Conservation (phyloP, 192 early-diverging fungal species). For the Coemansia sp. region DNA sequence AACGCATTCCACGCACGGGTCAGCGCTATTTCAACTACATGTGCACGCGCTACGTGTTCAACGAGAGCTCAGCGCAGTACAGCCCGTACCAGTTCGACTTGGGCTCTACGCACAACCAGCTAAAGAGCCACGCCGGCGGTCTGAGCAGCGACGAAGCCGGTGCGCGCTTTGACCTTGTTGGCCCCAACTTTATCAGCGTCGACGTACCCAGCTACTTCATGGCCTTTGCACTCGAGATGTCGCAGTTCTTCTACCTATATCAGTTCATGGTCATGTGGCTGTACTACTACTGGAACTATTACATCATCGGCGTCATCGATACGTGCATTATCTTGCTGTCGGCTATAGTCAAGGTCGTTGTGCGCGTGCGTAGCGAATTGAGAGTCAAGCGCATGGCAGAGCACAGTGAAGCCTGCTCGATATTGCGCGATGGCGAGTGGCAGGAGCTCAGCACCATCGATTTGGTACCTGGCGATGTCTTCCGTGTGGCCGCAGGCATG, state of each 20-base stretch:
- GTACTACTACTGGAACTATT: slow-evolving; percentile 61
- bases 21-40: slow-evolving; percentile 70
- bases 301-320: slow-evolving; percentile 58
- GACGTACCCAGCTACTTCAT: slow-evolving; percentile 48
- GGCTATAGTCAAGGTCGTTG: slow-evolving; percentile 55
- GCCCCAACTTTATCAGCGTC: slow-evolving; percentile 64
- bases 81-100: slow-evolving; percentile 62
- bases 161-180: slow-evolving; percentile 57
- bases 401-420: slow-evolving; percentile 38
- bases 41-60: slow-evolving; percentile 72
- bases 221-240: slow-evolving; percentile 60
- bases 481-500: slow-evolving; percentile 44
- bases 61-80: slow-evolving; percentile 53
- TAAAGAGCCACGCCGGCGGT: slow-evolving; percentile 48
- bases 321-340: slow-evolving; percentile 58
- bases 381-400: slow-evolving; percentile 60
- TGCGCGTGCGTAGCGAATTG: slow-evolving; percentile 51
- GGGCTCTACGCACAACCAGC: slow-evolving; percentile 54
- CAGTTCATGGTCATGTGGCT: slow-evolving; percentile 61
- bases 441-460: slow-evolving; percentile 51
- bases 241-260: slow-evolving; percentile 56
- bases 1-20: slow-evolving; percentile 46
- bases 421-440: slow-evolving; percentile 65
- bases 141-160: slow-evolving; percentile 55
- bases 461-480: slow-evolving; percentile 65